Conservation (phyloP, 139 green algal species). For the Coccomyxa sp. region DNA sequence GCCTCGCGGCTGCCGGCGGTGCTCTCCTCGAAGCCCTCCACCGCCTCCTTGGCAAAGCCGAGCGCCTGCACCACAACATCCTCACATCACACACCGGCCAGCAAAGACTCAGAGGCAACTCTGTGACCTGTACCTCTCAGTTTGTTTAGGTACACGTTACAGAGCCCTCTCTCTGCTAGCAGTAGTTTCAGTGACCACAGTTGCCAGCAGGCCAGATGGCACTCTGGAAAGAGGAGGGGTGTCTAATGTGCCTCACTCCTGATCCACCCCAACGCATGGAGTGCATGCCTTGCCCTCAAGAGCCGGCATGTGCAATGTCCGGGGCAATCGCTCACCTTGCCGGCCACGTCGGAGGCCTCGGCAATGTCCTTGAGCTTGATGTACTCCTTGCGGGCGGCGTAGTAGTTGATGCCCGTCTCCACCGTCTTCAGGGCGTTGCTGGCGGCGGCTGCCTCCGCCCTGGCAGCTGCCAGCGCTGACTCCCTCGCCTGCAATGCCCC, state of each 20-base stretch:
- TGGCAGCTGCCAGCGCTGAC: neutral
- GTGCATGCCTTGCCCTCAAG: too few species aligned
- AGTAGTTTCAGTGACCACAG: too few species aligned
- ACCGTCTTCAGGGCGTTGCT: constrained; percentile 2
- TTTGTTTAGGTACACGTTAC: neutral
- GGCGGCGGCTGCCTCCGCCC: neutral
- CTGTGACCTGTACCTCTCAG: too few species aligned
- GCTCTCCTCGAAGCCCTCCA: neutral
- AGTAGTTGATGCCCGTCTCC: constrained; percentile 10
- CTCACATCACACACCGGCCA: too few species aligned
- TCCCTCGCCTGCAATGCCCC: neutral
- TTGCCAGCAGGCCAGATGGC: neutral
- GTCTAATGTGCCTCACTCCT: too few species aligned
- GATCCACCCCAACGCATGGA: too few species aligned
- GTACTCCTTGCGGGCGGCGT: constrained; percentile 4
- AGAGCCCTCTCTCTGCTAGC: neutral
- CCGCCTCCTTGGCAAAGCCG: constrained; percentile 4
- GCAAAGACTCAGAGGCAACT: too few species aligned
- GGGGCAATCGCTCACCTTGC: too few species aligned
- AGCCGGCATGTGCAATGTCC: too few species aligned
- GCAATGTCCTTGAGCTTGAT: constrained; percentile 11
- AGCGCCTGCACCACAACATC: neutral
- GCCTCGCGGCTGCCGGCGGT: neutral
- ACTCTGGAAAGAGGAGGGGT: too few species aligned
- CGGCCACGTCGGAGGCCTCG: constrained; percentile 6